A percentile compares a stretch with the other conserved stretches of the same genome.
Conservation (phyloP, 768 basidiomycete species). For the Macrolepiota dolichaula region DNA sequence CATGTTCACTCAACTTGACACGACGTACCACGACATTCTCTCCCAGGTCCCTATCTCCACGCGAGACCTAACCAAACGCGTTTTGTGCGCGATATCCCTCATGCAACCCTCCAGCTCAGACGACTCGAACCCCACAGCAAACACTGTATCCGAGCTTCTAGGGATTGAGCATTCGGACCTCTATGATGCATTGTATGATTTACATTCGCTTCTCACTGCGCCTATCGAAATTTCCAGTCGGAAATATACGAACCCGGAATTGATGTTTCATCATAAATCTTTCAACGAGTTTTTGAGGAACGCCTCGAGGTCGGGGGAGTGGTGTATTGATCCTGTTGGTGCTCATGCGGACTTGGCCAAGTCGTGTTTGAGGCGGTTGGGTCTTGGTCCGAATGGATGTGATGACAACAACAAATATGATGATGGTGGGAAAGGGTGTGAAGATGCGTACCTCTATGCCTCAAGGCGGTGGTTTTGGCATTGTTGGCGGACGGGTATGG, state of each 20-base stretch:
- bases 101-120: constrained; percentile 3
- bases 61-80: background rate
- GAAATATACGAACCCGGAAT: background rate
- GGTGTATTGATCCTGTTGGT: background rate
- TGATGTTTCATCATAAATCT: constrained; percentile 1
- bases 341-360: constrained; percentile 1
- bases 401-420: background rate
- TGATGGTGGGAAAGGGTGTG: too few species aligned
- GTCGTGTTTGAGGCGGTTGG: background rate
- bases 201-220: background rate
- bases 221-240: background rate
- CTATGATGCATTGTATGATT: background rate
- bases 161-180: background rate
- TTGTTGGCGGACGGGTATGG: constrained; percentile 4
- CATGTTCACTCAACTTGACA: background rate
- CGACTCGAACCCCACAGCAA: background rate
- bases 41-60: background rate
- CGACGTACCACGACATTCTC: background rate
- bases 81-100: constrained; percentile 1
- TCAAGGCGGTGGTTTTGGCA: constrained; percentile 2
- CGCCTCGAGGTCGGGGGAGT: background rate
- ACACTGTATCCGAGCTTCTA: background rate
- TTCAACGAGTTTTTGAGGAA: constrained; percentile 3
- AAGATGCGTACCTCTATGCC: background rate
- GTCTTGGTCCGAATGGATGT: background rate